Evolutionary conservation across 1,139 yeast genomes (phyloP).

Genomic region (Suhomyces yuchorum): DNA sequence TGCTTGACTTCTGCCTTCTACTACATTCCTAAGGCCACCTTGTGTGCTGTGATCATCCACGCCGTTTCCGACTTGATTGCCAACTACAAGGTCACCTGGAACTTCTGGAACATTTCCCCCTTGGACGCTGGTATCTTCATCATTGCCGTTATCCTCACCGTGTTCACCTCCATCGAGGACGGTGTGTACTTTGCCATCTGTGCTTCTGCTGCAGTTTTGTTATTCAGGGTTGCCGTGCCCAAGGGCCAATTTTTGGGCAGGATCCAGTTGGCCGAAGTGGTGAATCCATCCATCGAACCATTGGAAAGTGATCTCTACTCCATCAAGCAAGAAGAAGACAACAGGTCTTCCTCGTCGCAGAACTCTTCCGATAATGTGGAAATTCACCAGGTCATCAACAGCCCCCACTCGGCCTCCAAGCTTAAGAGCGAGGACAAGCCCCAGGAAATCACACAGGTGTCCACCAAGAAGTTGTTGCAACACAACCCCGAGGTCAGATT

Average conservation of each 20-base stretch:
- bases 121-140: conserved; percentile 76
- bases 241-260: conserved; percentile 82
- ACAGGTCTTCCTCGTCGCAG: conserved; percentile 11
- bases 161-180: conserved; percentile 79
- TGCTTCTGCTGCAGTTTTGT: conserved; percentile 74
- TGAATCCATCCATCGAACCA: conserved; percentile 51
- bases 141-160: conserved; percentile 75
- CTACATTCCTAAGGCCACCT: conserved; percentile 87
- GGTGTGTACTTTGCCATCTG: conserved; percentile 91
- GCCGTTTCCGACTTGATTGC: conserved; percentile 92
- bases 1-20: conserved; percentile 80
- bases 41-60: conserved; percentile 87
- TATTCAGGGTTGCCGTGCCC: conserved; percentile 79
- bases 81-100: conserved; percentile 68
- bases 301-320: conserved; percentile 15
- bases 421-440: conserved; percentile 20
- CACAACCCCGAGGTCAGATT: conserved; percentile 43
- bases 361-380: conserved; percentile 35
- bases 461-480: conserved; percentile 27
- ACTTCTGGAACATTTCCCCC: conserved; percentile 76
- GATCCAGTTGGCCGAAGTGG: conserved; percentile 67
- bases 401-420: conserved; percentile 17
- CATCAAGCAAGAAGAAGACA: conserved; percentile 14
- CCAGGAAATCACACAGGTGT: conserved; percentile 19
- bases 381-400: conserved; percentile 46